phyloP scores from a whole-genome alignment of 192 early-diverging fungal genomes.

The Thoreauomyces humboldtii region DNA sequence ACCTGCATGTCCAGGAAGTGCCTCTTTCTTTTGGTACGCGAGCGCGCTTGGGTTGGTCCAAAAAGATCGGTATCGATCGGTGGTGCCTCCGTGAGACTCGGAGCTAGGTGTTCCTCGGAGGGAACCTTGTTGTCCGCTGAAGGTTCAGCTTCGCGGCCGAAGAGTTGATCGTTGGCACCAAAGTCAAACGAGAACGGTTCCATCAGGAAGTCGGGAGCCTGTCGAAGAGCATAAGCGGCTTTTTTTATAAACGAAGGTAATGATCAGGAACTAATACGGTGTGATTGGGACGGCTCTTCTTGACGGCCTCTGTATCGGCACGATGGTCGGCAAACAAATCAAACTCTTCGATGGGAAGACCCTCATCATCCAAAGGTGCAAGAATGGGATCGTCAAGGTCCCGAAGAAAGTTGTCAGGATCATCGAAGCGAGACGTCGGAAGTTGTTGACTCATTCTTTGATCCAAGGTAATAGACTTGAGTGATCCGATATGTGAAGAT shows the following conservation, averaged over 20 bases:
- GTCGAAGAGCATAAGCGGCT: neutral
- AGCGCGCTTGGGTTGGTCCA: neutral
- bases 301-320: slow-evolving; percentile 11
- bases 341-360: neutral
- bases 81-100: neutral
- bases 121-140: neutral
- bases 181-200: neutral
- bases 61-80: neutral
- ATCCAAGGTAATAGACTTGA: slow-evolving; percentile 21
- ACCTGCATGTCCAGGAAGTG: slow-evolving; percentile 14
- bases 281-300: neutral
- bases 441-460: neutral
- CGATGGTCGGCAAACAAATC: slow-evolving; percentile 25
- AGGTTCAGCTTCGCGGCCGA: neutral
- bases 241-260: neutral
- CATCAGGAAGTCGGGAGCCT: neutral
- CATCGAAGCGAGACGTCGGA: neutral
- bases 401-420: neutral
- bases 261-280: neutral
- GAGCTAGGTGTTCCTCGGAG: neutral
- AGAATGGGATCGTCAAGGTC: neutral
- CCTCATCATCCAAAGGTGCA: neutral
- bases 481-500: slow-evolving; percentile 19
- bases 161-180: neutral
- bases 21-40: neutral